Evolutionary conservation across 179 eudicot species (phyloP), one percentile per base, ranked within the genome.

Genomic region (Nepenthes alata): DNA sequence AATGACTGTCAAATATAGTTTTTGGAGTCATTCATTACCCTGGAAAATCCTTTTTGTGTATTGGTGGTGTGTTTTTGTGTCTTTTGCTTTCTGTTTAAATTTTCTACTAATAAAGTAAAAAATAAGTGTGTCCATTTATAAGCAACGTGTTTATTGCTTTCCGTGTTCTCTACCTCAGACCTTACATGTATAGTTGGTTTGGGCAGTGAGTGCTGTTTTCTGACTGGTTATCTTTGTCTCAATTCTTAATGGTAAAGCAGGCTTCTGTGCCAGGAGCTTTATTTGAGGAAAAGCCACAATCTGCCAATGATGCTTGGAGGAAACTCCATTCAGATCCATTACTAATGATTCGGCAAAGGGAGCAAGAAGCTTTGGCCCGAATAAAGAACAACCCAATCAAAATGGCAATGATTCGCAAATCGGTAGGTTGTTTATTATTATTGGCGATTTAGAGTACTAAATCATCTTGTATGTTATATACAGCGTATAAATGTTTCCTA

Each of bases 271-370:
- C 85, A 49, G 98, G 98, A 69, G 98, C 98, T 50, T 71, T 93
- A 57, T 93, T 93, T 76, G 98, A 93, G 78, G 98, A 89, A 34
- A 91, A 91, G 73, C 90, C 91, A 5, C 98, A 89, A 59, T 93
- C 98, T 14, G 88, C 98, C 39, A 89, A 93, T 72, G 98, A 93
- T 82, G 72, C 98, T 2, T 93, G 98, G 98, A 93, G 98, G 74
- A 93, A 93, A 58, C 95, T 93, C 41, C 96, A 89, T 75, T 75
- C 96, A 44, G 98, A 93, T 74, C 98, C 98, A 16, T 70, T 93
- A 79, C 85, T 93, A 66, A 75, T 87, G 85, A 93, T 93, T 58
- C 80, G 93, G 25, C 95, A 89, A 72, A 76, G 95, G 66, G 98
- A 93, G 79, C 96, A 89, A 77, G 98, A 93, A 66, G 89, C 98